These are phyloP conservation scores for Haplosporangium sp. DNA, from an alignment of 371 early-diverging fungal species.

Conservation along the genomic window DNA sequence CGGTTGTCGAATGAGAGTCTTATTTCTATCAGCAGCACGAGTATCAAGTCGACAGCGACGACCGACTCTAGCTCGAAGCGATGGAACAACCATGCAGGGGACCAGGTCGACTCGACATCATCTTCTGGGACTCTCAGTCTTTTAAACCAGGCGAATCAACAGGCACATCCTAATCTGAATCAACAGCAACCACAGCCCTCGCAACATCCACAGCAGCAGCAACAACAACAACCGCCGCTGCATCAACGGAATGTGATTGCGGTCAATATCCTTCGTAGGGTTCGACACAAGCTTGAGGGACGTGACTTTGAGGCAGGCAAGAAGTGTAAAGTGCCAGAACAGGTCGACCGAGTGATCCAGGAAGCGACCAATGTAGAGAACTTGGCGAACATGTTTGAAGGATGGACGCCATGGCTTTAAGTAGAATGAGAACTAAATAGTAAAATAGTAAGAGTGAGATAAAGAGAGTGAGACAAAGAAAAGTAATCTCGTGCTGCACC, in stretches of 20 bases:
- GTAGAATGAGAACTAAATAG: not conserved
- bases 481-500: too few species aligned
- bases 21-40: constrained; percentile 25
- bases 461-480: too few species aligned
- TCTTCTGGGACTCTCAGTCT: not conserved
- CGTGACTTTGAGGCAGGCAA: constrained; percentile 65
- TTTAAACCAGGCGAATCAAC: constrained; percentile 2
- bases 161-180: constrained; percentile 2
- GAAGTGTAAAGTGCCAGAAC: constrained; percentile 69
- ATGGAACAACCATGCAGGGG: constrained; percentile 15
- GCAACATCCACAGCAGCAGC: constrained; percentile 20
- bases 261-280: constrained; percentile 66
- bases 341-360: constrained; percentile 69
- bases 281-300: constrained; percentile 79
- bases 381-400: constrained; percentile 73
- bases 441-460: not conserved
- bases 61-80: constrained; percentile 12
- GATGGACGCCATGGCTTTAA: constrained; percentile 81
- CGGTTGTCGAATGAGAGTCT: constrained; percentile 34
- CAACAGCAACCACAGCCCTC: constrained; percentile 8
- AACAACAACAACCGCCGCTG: constrained; percentile 30
- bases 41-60: constrained; percentile 28
- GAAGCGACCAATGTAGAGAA: constrained; percentile 68
- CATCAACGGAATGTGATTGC: constrained; percentile 70
- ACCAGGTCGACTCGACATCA: constrained; percentile 14